Evolutionary conservation across 805 yeast species (phyloP), one percentile per base, ranked within the genome.

Genomic region (Starmera amethionina): DNA sequence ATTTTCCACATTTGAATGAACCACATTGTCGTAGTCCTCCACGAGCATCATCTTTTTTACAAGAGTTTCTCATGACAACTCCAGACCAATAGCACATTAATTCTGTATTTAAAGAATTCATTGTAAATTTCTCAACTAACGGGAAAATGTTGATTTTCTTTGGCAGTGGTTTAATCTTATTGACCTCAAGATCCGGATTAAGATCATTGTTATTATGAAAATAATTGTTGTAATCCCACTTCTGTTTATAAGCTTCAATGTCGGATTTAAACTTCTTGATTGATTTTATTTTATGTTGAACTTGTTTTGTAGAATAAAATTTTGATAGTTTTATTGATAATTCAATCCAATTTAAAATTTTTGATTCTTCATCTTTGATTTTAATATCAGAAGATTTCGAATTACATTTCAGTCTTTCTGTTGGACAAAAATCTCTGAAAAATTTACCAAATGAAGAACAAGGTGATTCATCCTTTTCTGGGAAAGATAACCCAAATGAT

Each of bases 11-110:
- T 25, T 78, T 82, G 50, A 88, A 83, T 57, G 81, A 82, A 1
- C 97, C 96, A 61, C 98, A 90, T 62, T 93, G 97, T 40, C 97
- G 72, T 28, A 90, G 82, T 2, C 97, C 96, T 14, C 90, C 90
- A 42, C 82, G 73, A 34, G 72, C 59, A 55, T 89, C 97, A 58
- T 90, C 93, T 53, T 89, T 79, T 42, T 97, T 74, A 57, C 96
- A 90, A 1, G 96, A 88, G 59, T 93, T 93, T 41, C 97, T 71
- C 89, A 93, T 93, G 32, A 89, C 87, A n/a, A 90, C 95, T 4
- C 96, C 93, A 3, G 97, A 86, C 98, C 98, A 90, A 60, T 89
- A 88, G 49, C 83, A 81, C 68, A 88, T 77, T 49, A 89, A 96
- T 34, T 80, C 75, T 4, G 86, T 77, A 48, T 82, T 75, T 36